These are phyloP conservation scores for Botrytis cinerea DNA, from an alignment of 2,329 filamentous ascomycete species.

Conservation along the genomic window DNA sequence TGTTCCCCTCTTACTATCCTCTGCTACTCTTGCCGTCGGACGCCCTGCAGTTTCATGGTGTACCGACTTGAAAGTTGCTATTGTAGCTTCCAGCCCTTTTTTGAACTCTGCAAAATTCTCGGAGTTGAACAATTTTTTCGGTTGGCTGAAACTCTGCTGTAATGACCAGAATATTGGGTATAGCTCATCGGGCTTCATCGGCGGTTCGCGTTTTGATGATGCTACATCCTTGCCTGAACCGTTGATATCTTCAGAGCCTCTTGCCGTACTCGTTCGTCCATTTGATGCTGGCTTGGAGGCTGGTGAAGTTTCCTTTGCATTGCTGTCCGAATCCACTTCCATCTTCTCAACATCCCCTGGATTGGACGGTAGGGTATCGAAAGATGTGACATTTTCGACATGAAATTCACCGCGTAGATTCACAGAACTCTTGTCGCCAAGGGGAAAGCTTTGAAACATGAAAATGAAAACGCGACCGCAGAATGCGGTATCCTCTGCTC, in stretches of 20 bases:
- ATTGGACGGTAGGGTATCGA: constrained; percentile 57
- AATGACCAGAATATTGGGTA: constrained; percentile 95
- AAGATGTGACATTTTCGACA: constrained; percentile 88
- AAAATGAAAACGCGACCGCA: constrained; percentile 98
- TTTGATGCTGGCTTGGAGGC: constrained; percentile 23
- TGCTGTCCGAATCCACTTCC: constrained; percentile 62
- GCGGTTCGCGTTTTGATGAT: constrained; percentile 43
- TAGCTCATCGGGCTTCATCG: constrained; percentile 67
- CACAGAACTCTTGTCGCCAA: constrained; percentile 95
- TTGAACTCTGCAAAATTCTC: constrained; percentile 68
- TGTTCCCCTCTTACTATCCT: constrained; percentile 63
- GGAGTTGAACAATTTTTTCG: constrained; percentile 75
- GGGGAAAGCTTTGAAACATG: constrained; percentile 94
- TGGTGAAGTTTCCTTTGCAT: constrained; percentile 35
- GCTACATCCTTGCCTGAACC: constrained; percentile 48
- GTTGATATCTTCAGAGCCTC: constrained; percentile 39
- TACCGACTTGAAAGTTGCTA: constrained; percentile 75
- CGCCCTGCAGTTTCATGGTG: constrained; percentile 50
- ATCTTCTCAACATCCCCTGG: constrained; percentile 54
- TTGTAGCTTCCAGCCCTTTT: constrained; percentile 60
- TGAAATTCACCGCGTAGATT: constrained; percentile 97
- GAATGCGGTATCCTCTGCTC: constrained; percentile 95
- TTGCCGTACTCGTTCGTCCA: constrained; percentile 29
- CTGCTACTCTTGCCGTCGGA: constrained; percentile 53
- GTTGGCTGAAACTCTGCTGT: constrained; percentile 89